Conservation (phyloP, 192 early-diverging fungal genomes). For the Helicostylum pulchrum region DNA sequence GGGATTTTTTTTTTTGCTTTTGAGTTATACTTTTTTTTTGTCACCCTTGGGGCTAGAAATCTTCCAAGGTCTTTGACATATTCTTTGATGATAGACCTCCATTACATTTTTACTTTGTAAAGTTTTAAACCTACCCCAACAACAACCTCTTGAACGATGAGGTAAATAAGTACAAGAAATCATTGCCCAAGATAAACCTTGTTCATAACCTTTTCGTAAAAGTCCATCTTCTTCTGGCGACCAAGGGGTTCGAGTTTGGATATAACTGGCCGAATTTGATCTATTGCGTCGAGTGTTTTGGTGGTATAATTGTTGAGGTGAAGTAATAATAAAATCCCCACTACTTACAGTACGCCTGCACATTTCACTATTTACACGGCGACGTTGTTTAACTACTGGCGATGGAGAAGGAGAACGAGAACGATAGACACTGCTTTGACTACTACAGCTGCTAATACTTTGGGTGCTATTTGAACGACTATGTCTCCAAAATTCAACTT, state of each 20-base stretch:
- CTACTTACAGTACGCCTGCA: not conserved
- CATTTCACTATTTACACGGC: not conserved
- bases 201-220: slow-evolving; percentile 27
- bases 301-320: not conserved
- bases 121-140: slow-evolving; percentile 34
- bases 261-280: not conserved
- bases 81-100: not conserved
- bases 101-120: slow-evolving; percentile 17
- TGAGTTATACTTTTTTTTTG: no score
- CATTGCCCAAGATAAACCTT: slow-evolving; percentile 30
- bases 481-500: not conserved
- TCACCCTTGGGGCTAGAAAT: not conserved
- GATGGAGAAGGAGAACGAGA: not conserved
- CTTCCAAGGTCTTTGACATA: not conserved
- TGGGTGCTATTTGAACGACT: not conserved
- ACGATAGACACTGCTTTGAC: no score
- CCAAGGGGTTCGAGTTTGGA: slow-evolving; percentile 29
- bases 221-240: slow-evolving; percentile 25
- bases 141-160: slow-evolving; percentile 33
- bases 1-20: no score
- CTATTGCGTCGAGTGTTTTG: not conserved
- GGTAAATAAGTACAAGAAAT: slow-evolving; percentile 30
- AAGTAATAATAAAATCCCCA: not conserved
- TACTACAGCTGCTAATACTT: no score
- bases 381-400: not conserved